Conservation (phyloP, 31 red algal genomes). For the Odonthalia washingtoniensis region DNA sequence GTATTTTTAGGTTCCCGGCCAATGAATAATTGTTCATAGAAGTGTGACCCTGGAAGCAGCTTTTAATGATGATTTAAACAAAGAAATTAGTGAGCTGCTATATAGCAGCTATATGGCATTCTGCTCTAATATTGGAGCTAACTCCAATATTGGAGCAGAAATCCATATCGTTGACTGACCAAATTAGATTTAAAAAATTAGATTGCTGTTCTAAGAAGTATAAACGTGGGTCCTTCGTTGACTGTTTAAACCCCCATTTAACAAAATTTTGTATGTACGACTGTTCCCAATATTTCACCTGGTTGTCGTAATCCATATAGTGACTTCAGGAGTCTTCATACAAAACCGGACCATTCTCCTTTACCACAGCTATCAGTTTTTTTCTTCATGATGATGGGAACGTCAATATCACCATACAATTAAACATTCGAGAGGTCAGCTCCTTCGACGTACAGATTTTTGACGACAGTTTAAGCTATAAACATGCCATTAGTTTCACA, state of each 20-base stretch:
- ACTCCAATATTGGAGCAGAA: background rate
- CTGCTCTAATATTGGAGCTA: too few relatives aligned
- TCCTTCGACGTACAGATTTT: background rate
- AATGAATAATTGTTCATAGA: conserved; percentile 28
- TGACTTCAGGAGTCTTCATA: conserved; percentile 21
- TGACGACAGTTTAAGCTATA: background rate
- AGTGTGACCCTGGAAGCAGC: background rate
- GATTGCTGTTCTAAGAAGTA: conserved; percentile 15
- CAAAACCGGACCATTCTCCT: background rate
- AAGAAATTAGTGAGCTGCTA: background rate
- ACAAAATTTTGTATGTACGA: conserved; percentile 26
- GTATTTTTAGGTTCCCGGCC: conserved; percentile 7
- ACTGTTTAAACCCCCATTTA: conserved; percentile 30
- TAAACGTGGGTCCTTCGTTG: conserved; percentile 22
- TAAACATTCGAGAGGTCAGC: conserved; percentile 8
- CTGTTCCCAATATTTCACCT: conserved; percentile 25
- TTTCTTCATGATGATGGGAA: conserved; percentile 52
- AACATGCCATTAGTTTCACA: background rate
- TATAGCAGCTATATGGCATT: too few relatives aligned
- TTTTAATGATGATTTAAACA: background rate
- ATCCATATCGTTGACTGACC: conserved; percentile 26
- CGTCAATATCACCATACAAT: conserved; percentile 2
- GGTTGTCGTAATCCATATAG: conserved; percentile 16
- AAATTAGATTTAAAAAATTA: background rate
- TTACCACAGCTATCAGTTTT: conserved; percentile 11